Base-by-base conservation (phyloP, 345 rosid genomes). In the sweet orange (Citrus sinensis) region DNA sequence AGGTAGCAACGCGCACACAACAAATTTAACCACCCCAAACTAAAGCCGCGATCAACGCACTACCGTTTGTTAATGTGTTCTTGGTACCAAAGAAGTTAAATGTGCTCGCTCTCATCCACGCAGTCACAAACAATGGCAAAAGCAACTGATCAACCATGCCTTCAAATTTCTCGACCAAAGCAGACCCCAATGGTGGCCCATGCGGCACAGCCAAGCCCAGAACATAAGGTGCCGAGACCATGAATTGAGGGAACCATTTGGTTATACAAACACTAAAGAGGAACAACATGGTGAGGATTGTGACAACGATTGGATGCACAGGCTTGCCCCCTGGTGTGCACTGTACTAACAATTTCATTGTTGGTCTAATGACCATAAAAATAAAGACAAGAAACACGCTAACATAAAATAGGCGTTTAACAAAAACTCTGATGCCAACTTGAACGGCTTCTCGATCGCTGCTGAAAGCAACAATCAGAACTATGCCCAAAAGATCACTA, bases 141-240 rank as follows among this genome's bases (percentile, higher is more conserved):
- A 79, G 54, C 20, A 76, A 40, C 2, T 64, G 37, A 2, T 72
- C 27, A 22, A 71, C 51, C 42, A 75, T 17, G 22, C 60, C 8
- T 9, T 83, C 85, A 30, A 76, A 55, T 74, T 79, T 83, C 20
- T 79, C 78, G 49, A 76, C 80, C 27, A 83, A 5, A 13, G 71
- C 78, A 8, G 85, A 79, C 20, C 85, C 85, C 19, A 83, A 13
- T 11, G 85, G 85, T 8, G 85, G 85, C 22, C 80, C 85, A 35
- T 73, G 74, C 0, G 85, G 85, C 7, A 76, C 30, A 2, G 71
- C 71, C 16, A 83, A 42, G 11, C 86, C 83, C 2, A 76, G 32
- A 32, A 77, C 2, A 55, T 72, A 80, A 20, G 80, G 72, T 0
- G 64, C 80, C 4, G 59, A 19, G 2, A 73, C 2, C 34, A 22